Evolutionary conservation across 352 stramenopile genomes (phyloP).

Genomic region (Phytophthora sansomeana): DNA sequence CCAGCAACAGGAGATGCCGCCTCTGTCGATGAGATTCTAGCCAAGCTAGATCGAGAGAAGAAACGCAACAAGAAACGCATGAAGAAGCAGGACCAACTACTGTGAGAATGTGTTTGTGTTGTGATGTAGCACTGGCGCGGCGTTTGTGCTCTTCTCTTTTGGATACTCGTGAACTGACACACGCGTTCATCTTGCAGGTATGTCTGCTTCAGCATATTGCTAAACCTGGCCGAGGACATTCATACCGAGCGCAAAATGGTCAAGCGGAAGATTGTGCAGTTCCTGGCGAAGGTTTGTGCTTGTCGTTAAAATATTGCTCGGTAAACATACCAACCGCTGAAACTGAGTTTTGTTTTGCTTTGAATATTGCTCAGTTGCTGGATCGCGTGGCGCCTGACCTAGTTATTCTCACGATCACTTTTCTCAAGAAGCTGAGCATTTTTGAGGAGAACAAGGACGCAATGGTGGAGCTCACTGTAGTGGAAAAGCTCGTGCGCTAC

Average conservation of each 20-base stretch:
- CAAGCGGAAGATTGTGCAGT: slow-evolving; percentile 91
- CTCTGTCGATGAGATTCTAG: slow-evolving; percentile 38
- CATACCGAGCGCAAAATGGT: slow-evolving; percentile 96
- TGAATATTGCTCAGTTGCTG: slow-evolving; percentile 65
- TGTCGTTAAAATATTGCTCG: background rate
- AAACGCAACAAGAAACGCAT: slow-evolving; percentile 90
- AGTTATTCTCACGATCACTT: slow-evolving; percentile 90
- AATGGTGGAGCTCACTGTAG: slow-evolving; percentile 86
- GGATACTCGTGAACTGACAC: background rate
- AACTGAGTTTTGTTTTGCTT: slow-evolving; percentile 18
- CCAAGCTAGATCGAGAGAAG: slow-evolving; percentile 82
- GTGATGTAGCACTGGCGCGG: no score
- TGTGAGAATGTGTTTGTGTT: slow-evolving; percentile 53
- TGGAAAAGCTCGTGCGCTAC: slow-evolving; percentile 83
- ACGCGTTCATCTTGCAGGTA: slow-evolving; percentile 43
- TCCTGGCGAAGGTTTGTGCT: slow-evolving; percentile 70
- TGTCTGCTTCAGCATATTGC: slow-evolving; percentile 93
- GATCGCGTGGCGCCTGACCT: slow-evolving; percentile 89
- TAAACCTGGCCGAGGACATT: slow-evolving; percentile 96
- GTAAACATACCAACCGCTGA: background rate
- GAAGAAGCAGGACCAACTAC: slow-evolving; percentile 94
- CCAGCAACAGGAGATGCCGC: slow-evolving; percentile 12
- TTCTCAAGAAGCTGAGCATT: slow-evolving; percentile 95
- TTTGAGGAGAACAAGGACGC: slow-evolving; percentile 96
- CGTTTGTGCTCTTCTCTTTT: no score